Percentiles rank a stretch among this genome's conserved stretches.
Conservation (phyloP, 495 filamentous ascomycete species). For the Pyrenula massariospora region DNA sequence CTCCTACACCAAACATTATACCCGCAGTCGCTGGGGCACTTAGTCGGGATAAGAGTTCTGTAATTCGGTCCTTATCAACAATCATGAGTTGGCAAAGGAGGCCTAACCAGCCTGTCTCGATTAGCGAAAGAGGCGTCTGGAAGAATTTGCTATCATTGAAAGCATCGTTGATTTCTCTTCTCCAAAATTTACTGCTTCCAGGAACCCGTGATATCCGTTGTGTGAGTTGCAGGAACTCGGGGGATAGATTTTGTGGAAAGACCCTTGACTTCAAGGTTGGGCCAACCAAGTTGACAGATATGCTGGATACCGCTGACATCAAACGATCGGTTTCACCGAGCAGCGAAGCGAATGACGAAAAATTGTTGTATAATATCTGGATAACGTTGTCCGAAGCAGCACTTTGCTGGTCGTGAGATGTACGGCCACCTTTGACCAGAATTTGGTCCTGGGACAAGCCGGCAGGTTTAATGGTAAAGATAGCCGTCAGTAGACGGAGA, state of each 20-base stretch:
- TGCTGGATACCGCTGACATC: slow-evolving; percentile 58
- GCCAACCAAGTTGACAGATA: slow-evolving; percentile 73
- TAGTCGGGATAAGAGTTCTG: slow-evolving; percentile 66
- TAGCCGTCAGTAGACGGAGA: slow-evolving; percentile 72
- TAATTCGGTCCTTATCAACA: slow-evolving; percentile 76
- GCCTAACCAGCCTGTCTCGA: slow-evolving; percentile 67
- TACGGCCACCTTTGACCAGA: slow-evolving; percentile 17
- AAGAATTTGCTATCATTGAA: slow-evolving; percentile 89
- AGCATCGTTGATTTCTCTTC: slow-evolving; percentile 80
- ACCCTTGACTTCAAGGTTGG: slow-evolving; percentile 74
- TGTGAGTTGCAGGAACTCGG: slow-evolving; percentile 56
- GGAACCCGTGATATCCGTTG: slow-evolving; percentile 66
- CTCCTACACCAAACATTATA: slow-evolving; percentile 95
- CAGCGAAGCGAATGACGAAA: slow-evolving; percentile 75
- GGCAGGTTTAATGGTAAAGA: slow-evolving; percentile 78
- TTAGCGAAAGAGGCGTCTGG: slow-evolving; percentile 44
- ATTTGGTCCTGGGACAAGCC: slow-evolving; percentile 37
- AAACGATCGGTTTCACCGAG: slow-evolving; percentile 79
- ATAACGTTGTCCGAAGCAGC: slow-evolving; percentile 63
- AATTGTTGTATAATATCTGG: slow-evolving; percentile 62
- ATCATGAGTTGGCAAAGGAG: slow-evolving; percentile 73
- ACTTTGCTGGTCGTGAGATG: slow-evolving; percentile 32
- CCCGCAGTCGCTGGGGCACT: slow-evolving; percentile 86
- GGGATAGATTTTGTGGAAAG: slow-evolving; percentile 79
- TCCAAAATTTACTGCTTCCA: slow-evolving; percentile 80